Percentiles rank a stretch among this genome's conserved stretches.
Conservation (phyloP, 2,329 filamentous ascomycete genomes). For the Fusarium proliferatum region DNA sequence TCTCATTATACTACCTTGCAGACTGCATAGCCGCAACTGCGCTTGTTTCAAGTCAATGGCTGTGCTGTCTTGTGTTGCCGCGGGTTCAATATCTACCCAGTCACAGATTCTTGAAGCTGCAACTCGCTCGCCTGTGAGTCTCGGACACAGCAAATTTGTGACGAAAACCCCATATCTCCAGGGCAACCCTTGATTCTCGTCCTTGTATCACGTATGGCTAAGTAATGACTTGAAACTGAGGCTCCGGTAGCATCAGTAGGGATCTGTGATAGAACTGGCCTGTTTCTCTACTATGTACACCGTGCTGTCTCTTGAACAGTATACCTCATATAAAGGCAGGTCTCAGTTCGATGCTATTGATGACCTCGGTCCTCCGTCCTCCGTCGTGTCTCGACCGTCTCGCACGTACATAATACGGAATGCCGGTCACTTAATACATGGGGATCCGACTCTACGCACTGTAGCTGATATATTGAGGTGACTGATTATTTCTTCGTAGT, state of each 20-base stretch:
- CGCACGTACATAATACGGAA: slow-evolving; percentile 1
- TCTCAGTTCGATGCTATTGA: not conserved
- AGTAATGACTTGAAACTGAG: slow-evolving; percentile 13
- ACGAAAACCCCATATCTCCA: slow-evolving; percentile 2
- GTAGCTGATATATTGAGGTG: not conserved
- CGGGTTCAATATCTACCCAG: slow-evolving; percentile 5
- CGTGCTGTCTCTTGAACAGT: not conserved
- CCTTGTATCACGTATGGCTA: slow-evolving; percentile 15
- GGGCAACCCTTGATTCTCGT: not conserved
- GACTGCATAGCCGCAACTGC: slow-evolving; percentile 24
- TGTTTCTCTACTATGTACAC: not conserved
- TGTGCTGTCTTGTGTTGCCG: slow-evolving; percentile 13
- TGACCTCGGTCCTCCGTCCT: not conserved
- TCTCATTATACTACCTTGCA: not conserved
- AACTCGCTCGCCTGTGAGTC: slow-evolving; percentile 9
- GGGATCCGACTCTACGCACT: not conserved
- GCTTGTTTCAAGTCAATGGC: slow-evolving; percentile 39
- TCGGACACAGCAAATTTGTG: slow-evolving; percentile 13
- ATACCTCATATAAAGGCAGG: not conserved
- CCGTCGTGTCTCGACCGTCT: not conserved
- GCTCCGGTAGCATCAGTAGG: slow-evolving; percentile 17
- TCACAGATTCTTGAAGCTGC: slow-evolving; percentile 2
- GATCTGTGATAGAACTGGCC: slow-evolving; percentile 16
- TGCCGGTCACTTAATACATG: slow-evolving; percentile 9
- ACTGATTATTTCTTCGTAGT: not conserved